Percentiles rank a stretch among this genome's conserved stretches.
phyloP scores from a whole-genome alignment of 2,329 filamentous ascomycete species.

The Fusarium sp. region DNA sequence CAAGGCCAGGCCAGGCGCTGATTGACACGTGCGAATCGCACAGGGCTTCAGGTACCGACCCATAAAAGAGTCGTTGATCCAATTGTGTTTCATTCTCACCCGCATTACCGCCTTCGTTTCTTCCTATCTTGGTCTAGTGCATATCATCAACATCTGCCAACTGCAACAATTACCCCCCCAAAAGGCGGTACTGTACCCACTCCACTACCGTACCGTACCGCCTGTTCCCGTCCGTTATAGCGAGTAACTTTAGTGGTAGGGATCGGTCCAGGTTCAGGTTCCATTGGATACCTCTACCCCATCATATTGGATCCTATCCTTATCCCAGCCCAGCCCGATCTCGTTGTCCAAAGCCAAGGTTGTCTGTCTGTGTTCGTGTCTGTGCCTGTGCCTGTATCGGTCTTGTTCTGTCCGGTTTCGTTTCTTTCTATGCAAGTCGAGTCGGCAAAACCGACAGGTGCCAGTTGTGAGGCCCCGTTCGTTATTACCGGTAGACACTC shows the following conservation, averaged over 20 bases:
- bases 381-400: conserved; percentile 16
- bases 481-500: conserved; percentile 18
- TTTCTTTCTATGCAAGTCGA: conserved; percentile 31
- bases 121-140: conserved; percentile 17
- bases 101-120: conserved; percentile 37
- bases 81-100: conserved; percentile 32
- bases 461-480: conserved; percentile 37
- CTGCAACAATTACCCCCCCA: neutral
- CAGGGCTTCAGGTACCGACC: conserved; percentile 41
- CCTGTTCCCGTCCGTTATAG: conserved; percentile 33
- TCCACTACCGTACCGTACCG: conserved; percentile 35
- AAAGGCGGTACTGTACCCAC: conserved; percentile 21
- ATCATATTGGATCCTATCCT: conserved; percentile 41
- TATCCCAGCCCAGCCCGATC: conserved; percentile 38
- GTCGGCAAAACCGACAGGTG: conserved; percentile 37
- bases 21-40: conserved; percentile 42
- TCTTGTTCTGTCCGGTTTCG: neutral
- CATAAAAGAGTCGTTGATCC: conserved; percentile 9
- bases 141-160: conserved; percentile 12
- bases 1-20: conserved; percentile 19
- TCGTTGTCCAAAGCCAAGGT: conserved; percentile 21
- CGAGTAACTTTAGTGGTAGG: conserved; percentile 13
- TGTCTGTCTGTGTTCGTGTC: conserved; percentile 26
- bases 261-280: neutral
- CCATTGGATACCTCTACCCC: conserved; percentile 36